Evolutionary conservation across 805 yeast species (phyloP).

Genomic region (Candida adriatica): DNA sequence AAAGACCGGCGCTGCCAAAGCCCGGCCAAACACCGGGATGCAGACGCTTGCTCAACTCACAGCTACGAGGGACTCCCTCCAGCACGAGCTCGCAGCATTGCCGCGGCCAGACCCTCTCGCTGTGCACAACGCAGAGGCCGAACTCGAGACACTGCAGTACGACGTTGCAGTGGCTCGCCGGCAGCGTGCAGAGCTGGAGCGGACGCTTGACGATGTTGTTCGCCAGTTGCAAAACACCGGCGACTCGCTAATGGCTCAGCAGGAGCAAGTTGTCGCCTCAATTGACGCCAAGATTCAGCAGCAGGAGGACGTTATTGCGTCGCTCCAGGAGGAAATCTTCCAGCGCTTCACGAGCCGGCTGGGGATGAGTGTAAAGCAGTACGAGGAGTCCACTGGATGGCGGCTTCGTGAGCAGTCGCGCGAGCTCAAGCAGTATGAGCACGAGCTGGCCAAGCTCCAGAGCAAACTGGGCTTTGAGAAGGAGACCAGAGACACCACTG

Average conservation of each 20-base stretch:
- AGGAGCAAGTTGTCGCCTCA: conserved; percentile 18
- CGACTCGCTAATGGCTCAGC: conserved; percentile 24
- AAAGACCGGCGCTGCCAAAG: conserved; percentile 39
- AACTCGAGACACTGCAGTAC: conserved; percentile 42
- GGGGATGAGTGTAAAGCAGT: conserved; percentile 57
- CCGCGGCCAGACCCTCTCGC: conserved; percentile 46
- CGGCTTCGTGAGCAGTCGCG: conserved; percentile 47
- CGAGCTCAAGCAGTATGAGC: conserved; percentile 54
- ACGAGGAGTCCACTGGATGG: conserved; percentile 63
- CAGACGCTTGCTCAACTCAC: conserved; percentile 52
- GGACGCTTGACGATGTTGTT: conserved; percentile 37
- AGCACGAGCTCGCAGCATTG: conserved; percentile 36
- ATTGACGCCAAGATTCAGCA: conserved; percentile 22
- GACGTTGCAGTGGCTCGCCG: conserved; percentile 38
- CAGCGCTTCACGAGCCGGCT: conserved; percentile 46
- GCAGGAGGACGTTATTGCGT: conserved; percentile 24
- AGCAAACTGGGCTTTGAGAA: conserved; percentile 60
- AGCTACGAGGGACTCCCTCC: conserved; percentile 42
- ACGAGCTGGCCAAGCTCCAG: conserved; percentile 53
- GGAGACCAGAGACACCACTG: conserved; percentile 49
- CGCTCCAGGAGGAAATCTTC: conserved; percentile 41
- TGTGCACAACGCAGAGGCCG: conserved; percentile 52
- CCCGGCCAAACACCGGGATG: conserved; percentile 71
- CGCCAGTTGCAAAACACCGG: conserved; percentile 38
- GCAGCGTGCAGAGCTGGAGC: conserved; percentile 35